Percentiles rank a stretch among this genome's conserved stretches.
phyloP scores from a whole-genome alignment of 208 protist genomes.

The Porcisia hertigi region DNA sequence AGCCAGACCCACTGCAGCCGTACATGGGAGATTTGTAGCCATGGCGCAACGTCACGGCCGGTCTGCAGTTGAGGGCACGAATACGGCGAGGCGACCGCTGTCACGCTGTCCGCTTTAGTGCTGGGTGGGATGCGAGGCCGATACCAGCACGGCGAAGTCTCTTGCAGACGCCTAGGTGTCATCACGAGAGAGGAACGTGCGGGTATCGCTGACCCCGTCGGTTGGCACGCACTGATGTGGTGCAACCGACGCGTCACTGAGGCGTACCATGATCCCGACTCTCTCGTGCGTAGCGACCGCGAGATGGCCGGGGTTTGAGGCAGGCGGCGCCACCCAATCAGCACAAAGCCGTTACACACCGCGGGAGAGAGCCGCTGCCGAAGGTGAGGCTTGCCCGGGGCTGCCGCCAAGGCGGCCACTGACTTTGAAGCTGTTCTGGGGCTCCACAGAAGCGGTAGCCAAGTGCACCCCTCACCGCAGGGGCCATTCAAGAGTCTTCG shows the following conservation, averaged over 20 bases:
- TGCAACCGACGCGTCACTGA: constrained; percentile 4
- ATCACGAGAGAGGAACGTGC: neutral
- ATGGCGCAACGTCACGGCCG: constrained; percentile 21
- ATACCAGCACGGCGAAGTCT: constrained; percentile 8
- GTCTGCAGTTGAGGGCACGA: constrained; percentile 10
- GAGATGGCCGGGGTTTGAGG: neutral
- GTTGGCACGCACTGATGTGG: neutral
- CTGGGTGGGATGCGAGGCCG: neutral
- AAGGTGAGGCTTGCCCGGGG: neutral
- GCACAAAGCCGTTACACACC: constrained; percentile 25
- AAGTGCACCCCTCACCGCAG: constrained; percentile 15
- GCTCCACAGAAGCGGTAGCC: constrained; percentile 32
- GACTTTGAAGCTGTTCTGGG: neutral
- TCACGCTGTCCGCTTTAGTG: neutral
- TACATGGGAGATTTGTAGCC: constrained; percentile 20
- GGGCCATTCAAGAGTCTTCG: constrained; percentile 1
- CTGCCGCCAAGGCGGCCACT: neutral
- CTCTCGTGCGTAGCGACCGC: neutral
- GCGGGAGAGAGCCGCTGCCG: neutral
- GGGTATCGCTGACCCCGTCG: neutral
- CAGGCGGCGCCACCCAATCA: constrained; percentile 23
- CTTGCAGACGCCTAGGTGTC: neutral
- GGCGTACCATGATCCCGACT: neutral
- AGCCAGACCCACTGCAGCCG: constrained; percentile 38
- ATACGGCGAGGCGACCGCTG: neutral